Evolutionary conservation across 768 basidiomycete genomes (phyloP).

Genomic region (Collybia sordida): DNA sequence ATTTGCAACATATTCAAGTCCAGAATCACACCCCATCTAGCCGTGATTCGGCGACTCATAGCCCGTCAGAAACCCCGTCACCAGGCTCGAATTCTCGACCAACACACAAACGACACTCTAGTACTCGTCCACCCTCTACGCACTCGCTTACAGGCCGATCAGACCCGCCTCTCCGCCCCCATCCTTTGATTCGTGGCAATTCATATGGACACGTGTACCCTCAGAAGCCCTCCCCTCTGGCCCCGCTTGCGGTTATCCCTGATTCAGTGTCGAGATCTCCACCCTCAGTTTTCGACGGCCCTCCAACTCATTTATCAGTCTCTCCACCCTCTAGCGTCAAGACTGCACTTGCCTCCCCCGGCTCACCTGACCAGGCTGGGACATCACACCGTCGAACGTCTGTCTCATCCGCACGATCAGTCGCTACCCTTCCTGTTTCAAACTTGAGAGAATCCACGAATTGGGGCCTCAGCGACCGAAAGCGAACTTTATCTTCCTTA

Average conservation of each 20-base stretch:
- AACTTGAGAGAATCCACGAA: conserved; percentile 27
- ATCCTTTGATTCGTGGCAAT: conserved; percentile 76
- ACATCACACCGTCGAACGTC: conserved; percentile 39
- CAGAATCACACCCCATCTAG: conserved; percentile 4
- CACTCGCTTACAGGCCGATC: conserved; percentile 43
- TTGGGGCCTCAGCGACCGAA: conserved; percentile 36
- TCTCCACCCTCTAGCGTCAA: conserved; percentile 32
- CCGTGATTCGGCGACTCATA: background rate
- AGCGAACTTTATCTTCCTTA: conserved; percentile 57
- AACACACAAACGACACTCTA: conserved; percentile 36
- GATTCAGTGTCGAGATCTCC: conserved; percentile 46
- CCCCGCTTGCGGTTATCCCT: conserved; percentile 61
- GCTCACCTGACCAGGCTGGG: conserved; percentile 21
- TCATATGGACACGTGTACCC: conserved; percentile 56
- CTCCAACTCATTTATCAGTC: conserved; percentile 24
- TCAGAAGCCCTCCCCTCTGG: conserved; percentile 50
- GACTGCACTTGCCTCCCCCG: conserved; percentile 25
- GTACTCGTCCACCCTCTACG: conserved; percentile 62
- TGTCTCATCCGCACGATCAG: conserved; percentile 59
- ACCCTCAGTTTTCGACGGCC: conserved; percentile 22
- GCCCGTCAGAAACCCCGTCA: conserved; percentile 15
- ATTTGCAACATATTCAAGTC: conserved; percentile 6
- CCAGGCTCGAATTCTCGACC: conserved; percentile 26
- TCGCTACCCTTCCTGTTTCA: conserved; percentile 52
- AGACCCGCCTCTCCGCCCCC: conserved; percentile 53